These are phyloP conservation scores for Lasiodiplodia theobromae DNA, from an alignment of 2,329 filamentous ascomycete species.

Conservation along the genomic window DNA sequence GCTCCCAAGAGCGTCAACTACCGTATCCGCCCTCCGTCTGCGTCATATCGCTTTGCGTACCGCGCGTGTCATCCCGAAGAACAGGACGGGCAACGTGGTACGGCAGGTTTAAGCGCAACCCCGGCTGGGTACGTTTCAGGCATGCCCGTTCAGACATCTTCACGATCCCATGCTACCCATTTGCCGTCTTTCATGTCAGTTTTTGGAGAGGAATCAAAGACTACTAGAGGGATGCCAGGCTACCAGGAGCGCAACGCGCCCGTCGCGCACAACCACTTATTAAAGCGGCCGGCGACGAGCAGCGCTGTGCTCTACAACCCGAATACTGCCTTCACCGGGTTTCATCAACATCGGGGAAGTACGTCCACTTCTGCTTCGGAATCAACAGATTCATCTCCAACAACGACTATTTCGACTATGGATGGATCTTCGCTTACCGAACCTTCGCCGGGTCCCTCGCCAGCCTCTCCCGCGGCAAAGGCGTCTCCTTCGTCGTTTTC, in stretches of 20 bases:
- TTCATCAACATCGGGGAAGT: constrained; percentile 77
- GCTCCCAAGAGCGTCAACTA: constrained; percentile 40
- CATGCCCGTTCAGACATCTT: constrained; percentile 47
- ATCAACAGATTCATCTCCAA: constrained; percentile 93
- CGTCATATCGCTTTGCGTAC: constrained; percentile 5
- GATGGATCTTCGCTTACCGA: constrained; percentile 91
- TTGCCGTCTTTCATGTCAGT: constrained; percentile 81
- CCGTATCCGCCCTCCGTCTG: background rate
- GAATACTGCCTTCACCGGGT: constrained; percentile 46
- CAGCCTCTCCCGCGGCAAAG: constrained; percentile 83
- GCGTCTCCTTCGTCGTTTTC: constrained; percentile 74
- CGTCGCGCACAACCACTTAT: constrained; percentile 40
- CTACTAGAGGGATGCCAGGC: constrained; percentile 55
- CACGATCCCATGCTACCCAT: constrained; percentile 46
- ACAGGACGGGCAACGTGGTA: constrained; percentile 23
- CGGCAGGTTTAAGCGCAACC: background rate
- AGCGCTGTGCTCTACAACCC: constrained; percentile 41
- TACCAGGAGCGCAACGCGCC: constrained; percentile 43
- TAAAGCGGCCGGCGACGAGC: constrained; percentile 45
- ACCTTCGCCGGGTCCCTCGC: constrained; percentile 88
- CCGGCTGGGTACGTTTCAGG: constrained; percentile 34
- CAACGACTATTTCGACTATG: constrained; percentile 89
- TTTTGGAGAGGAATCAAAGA: constrained; percentile 67
- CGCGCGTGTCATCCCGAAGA: constrained; percentile 5
- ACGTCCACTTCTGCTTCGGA: constrained; percentile 80